Evolutionary conservation across 176 grass and related monocot genomes (phyloP).

Genomic region (Luzula sylvatica): DNA sequence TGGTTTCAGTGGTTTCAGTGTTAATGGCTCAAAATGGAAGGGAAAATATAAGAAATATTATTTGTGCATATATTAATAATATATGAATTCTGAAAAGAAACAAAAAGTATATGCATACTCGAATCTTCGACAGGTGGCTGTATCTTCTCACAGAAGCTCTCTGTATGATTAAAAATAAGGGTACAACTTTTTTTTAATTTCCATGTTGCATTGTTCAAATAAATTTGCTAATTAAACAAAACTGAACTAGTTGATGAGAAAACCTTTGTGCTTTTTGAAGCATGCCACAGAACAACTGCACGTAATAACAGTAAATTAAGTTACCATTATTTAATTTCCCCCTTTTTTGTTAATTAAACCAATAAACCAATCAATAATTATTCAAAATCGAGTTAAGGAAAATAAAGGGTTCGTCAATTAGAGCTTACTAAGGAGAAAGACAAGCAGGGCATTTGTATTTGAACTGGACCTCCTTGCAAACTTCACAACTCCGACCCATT

Average conservation of each 20-base stretch:
- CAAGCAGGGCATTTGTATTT: conserved; percentile 95
- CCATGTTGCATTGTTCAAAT: neutral
- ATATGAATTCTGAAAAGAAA: neutral
- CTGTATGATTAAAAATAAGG: conserved; percentile 27
- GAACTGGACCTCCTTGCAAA: conserved; percentile 55
- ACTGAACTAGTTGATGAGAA: neutral
- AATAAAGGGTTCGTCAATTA: neutral
- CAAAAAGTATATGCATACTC: neutral
- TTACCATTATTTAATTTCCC: neutral
- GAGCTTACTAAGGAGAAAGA: conserved; percentile 72
- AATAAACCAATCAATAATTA: neutral
- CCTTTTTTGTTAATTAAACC: neutral
- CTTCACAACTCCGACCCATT: conserved; percentile 37
- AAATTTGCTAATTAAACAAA: neutral
- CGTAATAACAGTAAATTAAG: conserved; percentile 12
- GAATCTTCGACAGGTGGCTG: conserved; percentile 27
- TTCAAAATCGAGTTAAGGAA: neutral
- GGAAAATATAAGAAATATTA: neutral
- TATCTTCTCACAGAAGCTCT: conserved; percentile 43
- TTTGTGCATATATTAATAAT: neutral
- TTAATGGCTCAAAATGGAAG: neutral
- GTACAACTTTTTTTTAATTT: neutral
- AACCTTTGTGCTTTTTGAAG: conserved; percentile 99
- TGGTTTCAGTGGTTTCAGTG: conserved; percentile 1
- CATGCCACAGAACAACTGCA: conserved; percentile 90